A percentile compares a stretch with the other conserved stretches of the same genome.
phyloP scores from a whole-genome alignment of 1,284 basidiomycete genomes.

The Xerocomus minutiporus region DNA sequence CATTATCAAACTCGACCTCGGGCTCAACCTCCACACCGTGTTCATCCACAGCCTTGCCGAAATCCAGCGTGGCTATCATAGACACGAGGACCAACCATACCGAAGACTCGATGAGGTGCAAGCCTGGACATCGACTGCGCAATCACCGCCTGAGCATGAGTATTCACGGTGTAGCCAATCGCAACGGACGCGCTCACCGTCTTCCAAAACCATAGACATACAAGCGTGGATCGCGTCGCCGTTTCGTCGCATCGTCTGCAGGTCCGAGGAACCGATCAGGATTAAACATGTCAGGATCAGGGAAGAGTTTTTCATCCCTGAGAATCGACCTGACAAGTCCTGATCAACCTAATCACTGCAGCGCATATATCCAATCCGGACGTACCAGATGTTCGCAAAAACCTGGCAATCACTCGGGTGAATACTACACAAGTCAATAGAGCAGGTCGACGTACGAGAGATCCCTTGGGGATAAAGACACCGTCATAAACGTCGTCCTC shows the following conservation, averaged over 20 bases:
- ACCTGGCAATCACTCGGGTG: constrained; percentile 14
- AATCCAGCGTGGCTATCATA: constrained; percentile 50
- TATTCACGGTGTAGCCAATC: neutral
- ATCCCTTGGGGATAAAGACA: constrained; percentile 44
- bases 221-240: constrained; percentile 41
- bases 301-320: constrained; percentile 44
- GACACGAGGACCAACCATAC: constrained; percentile 48
- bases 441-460: constrained; percentile 32
- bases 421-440: neutral
- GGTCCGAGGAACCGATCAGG: constrained; percentile 46
- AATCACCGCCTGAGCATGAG: neutral
- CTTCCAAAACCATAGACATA: constrained; percentile 57
- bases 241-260: constrained; percentile 30
- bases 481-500: constrained; percentile 48
- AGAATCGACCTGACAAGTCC: constrained; percentile 39
- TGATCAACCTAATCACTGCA: neutral
- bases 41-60: constrained; percentile 47
- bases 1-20: constrained; percentile 43
- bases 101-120: constrained; percentile 49
- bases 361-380: neutral
- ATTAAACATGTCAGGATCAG: constrained; percentile 43
- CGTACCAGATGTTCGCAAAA: constrained; percentile 47
- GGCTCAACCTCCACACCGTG: constrained; percentile 44
- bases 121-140: constrained; percentile 45
- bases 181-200: constrained; percentile 34